These are phyloP conservation scores for Fusarium haematococcum DNA, from an alignment of 2,329 filamentous ascomycete genomes.

Conservation along the genomic window DNA sequence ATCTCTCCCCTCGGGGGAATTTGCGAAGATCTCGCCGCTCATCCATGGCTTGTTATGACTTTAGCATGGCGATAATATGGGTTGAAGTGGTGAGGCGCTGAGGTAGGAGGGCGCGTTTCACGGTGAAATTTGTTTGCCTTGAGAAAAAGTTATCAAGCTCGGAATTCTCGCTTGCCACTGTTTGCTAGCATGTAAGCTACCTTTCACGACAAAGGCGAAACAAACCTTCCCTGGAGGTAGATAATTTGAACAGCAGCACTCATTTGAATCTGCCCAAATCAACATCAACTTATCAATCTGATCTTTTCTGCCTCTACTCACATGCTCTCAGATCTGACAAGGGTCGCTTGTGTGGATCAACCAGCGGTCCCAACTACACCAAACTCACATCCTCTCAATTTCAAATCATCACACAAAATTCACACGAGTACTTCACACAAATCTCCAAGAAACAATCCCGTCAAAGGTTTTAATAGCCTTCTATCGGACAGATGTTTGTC, in stretches of 20 bases:
- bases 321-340: neutral
- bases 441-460: neutral
- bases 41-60: constrained; percentile 50
- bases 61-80: neutral
- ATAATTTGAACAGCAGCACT: neutral
- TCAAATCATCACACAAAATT: neutral
- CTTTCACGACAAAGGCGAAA: neutral
- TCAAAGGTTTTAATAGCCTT: constrained; percentile 45
- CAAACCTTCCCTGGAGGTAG: neutral
- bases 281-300: neutral
- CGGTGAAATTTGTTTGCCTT: constrained; percentile 2
- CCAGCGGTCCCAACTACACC: neutral
- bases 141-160: constrained; percentile 20
- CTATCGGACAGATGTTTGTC: constrained; percentile 50
- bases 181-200: neutral
- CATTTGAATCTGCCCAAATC: neutral
- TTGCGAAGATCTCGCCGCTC: constrained; percentile 58
- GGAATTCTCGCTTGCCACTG: constrained; percentile 5
- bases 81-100: neutral
- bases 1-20: constrained; percentile 65
- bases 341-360: neutral
- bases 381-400: neutral
- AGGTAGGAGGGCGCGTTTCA: neutral
- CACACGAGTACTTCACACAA: neutral
- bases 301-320: neutral